A percentile compares a stretch with the other conserved stretches of the same genome.
phyloP scores from a whole-genome alignment of 2,329 filamentous ascomycete species.

The Periconia sp. region DNA sequence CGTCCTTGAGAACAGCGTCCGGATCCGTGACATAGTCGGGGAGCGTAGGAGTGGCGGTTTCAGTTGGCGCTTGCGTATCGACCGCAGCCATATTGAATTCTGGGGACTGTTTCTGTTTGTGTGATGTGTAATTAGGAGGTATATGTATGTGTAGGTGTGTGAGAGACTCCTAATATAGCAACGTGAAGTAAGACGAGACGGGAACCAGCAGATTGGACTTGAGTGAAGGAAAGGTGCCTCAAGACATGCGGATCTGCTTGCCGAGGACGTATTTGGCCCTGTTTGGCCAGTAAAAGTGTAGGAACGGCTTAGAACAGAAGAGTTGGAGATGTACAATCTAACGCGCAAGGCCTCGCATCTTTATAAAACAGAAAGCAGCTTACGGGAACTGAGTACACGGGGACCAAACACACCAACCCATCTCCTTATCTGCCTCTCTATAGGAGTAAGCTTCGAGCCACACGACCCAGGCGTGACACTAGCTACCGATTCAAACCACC shows the following conservation, averaged over 20 bases:
- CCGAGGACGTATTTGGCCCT: no score
- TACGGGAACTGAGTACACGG: no score
- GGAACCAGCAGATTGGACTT: neutral
- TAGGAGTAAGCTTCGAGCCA: no score
- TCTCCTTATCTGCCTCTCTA: no score
- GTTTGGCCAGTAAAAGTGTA: no score
- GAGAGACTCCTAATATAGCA: neutral
- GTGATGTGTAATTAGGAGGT: neutral
- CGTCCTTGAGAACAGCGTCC: constrained; percentile 60
- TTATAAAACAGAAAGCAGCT: no score
- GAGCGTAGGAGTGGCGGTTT: constrained; percentile 41
- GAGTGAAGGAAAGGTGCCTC: no score
- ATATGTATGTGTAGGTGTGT: neutral
- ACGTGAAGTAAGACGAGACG: neutral
- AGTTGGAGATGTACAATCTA: no score
- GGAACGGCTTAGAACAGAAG: no score
- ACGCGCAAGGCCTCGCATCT: no score
- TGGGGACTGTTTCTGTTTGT: neutral
- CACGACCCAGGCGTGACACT: neutral
- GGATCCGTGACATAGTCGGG: constrained; percentile 63
- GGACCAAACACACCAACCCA: no score
- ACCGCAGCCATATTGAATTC: constrained; percentile 25
- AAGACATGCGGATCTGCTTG: no score
- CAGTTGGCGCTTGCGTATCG: constrained; percentile 26
- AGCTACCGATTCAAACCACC: neutral